Percentiles rank a stretch among this genome's conserved stretches.
Conservation (phyloP, 2,329 filamentous ascomycete genomes). For the Pseudogymnoascus sp. region DNA sequence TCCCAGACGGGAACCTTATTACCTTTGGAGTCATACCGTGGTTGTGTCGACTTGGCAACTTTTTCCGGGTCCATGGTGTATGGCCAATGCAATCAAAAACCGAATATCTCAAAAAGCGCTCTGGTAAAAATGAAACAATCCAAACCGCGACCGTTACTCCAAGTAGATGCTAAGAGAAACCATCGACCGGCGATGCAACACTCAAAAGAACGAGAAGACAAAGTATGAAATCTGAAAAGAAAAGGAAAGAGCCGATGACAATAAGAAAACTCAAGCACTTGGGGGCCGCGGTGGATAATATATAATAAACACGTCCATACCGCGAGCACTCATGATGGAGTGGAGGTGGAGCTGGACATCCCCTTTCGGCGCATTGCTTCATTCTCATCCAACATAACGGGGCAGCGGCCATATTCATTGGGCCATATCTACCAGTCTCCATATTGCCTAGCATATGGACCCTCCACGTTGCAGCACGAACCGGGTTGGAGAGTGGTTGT, state of each 20-base stretch:
- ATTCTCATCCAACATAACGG: background rate
- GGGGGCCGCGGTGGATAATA: background rate
- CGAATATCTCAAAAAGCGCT: background rate
- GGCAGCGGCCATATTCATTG: background rate
- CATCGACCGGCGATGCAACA: background rate
- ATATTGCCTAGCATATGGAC: background rate
- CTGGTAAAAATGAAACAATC: background rate
- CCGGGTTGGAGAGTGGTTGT: background rate
- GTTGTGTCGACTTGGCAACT: background rate
- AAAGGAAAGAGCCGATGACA: background rate
- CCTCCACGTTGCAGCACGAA: background rate
- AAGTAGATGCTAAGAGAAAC: background rate
- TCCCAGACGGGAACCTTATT: slow-evolving; percentile 2
- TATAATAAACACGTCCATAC: background rate
- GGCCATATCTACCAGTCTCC: background rate
- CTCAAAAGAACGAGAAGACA: background rate
- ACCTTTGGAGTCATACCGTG: slow-evolving; percentile 1
- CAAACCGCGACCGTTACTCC: background rate
- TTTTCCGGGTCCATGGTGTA: background rate
- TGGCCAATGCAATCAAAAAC: background rate
- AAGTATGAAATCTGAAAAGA: background rate
- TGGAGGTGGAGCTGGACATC: background rate
- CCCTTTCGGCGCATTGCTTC: background rate
- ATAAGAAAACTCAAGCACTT: background rate
- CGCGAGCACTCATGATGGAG: background rate